Evolutionary conservation across 371 early-diverging fungal species (phyloP).

Genomic region (Vairimorpha necatrix): DNA sequence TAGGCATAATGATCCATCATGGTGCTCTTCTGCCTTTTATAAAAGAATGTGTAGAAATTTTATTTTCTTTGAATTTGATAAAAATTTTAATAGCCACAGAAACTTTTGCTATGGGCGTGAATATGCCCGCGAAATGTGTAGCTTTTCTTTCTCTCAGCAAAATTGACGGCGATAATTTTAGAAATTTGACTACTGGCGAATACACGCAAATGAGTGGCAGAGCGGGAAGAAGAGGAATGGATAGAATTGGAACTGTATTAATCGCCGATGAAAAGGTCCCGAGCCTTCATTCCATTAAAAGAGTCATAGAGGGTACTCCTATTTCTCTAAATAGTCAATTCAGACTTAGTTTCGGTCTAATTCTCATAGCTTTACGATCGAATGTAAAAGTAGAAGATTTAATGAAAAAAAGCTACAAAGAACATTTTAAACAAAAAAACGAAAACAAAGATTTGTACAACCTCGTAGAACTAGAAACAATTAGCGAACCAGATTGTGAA

Average conservation of each 20-base stretch:
- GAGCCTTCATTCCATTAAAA: constrained; percentile 34
- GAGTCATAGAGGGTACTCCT: constrained; percentile 53
- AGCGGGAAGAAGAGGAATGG: constrained; percentile 92
- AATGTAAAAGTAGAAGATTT: constrained; percentile 63
- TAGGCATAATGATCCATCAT: constrained; percentile 94
- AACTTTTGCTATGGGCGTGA: constrained; percentile 95
- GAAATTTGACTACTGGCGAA: constrained; percentile 79
- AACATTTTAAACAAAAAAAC: constrained; percentile 54
- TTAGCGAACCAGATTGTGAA: constrained; percentile 22
- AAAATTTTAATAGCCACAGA: constrained; percentile 85
- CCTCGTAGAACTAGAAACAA: constrained; percentile 34
- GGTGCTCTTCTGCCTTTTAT: constrained; percentile 90
- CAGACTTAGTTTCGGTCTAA: constrained; percentile 58
- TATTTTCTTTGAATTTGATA: constrained; percentile 82
- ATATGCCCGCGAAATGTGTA: constrained; percentile 90
- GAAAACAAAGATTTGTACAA: constrained; percentile 36
- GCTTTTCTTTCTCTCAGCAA: constrained; percentile 84
- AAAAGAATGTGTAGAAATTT: constrained; percentile 88
- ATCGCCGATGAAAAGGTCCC: constrained; percentile 68
- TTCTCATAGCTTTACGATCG: constrained; percentile 54
- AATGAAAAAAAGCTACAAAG: constrained; percentile 60
- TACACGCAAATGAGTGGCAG: constrained; percentile 98
- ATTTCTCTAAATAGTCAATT: constrained; percentile 57
- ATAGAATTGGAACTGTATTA: constrained; percentile 83
- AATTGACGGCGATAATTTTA: constrained; percentile 66